Conservation (phyloP, 2,329 filamentous ascomycete species). For the Colletotrichum sp. region DNA sequence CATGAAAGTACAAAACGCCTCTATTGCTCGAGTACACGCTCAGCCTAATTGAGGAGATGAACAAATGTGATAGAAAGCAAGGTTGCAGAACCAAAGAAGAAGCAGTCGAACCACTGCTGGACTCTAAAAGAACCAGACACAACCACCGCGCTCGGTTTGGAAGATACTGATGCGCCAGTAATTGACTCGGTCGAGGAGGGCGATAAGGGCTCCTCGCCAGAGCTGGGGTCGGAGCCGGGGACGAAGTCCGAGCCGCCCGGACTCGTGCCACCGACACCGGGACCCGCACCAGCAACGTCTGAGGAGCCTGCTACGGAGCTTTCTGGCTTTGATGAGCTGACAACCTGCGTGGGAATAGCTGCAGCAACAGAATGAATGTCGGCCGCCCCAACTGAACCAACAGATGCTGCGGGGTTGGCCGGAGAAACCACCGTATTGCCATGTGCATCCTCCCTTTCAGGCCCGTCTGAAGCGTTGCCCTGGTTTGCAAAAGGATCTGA, state of each 20-base stretch:
- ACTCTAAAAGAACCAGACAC: rapidly evolving
- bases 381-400: neutral
- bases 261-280: neutral
- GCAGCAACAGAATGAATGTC: neutral
- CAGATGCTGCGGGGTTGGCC: neutral
- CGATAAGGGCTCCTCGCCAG: rapidly evolving
- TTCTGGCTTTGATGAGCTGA: neutral
- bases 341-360: neutral
- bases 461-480: neutral
- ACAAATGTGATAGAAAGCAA: rapidly evolving
- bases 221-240: neutral
- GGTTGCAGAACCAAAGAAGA: neutral
- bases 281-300: rapidly evolving
- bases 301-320: neutral
- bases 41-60: neutral
- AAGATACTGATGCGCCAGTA: rapidly evolving
- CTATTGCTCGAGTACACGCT: neutral
- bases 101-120: neutral
- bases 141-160: neutral
- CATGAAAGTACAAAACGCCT: neutral
- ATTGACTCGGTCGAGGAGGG: neutral
- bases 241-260: rapidly evolving
- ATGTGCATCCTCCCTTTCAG: neutral
- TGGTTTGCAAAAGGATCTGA: neutral
- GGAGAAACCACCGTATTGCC: neutral